Conservation (phyloP, 345 rosid genomes). For the Eucalyptus leucophloia region DNA sequence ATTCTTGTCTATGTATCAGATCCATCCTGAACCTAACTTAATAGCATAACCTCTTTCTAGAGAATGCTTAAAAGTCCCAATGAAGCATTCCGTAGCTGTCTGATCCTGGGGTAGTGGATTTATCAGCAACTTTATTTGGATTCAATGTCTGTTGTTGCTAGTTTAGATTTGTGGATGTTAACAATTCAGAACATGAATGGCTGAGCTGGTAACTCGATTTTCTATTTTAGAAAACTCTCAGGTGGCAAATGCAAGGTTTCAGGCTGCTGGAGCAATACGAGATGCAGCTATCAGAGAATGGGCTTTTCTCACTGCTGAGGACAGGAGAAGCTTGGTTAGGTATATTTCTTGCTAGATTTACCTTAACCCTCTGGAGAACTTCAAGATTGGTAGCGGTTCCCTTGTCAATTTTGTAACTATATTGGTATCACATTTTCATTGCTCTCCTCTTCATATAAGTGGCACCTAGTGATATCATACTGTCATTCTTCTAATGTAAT, state of each 20-base stretch:
- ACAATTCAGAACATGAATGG: not conserved
- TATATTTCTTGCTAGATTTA: not conserved
- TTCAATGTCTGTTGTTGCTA: not conserved
- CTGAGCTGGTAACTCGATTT: not conserved
- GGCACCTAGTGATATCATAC: not conserved
- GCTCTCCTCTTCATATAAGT: not conserved
- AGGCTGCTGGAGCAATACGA: slow-evolving; percentile 90
- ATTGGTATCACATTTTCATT: not conserved
- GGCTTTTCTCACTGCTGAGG: slow-evolving; percentile 65
- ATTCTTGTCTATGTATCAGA: not conserved
- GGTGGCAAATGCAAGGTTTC: slow-evolving; percentile 88
- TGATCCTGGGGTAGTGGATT: not conserved
- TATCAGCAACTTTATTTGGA: not conserved
- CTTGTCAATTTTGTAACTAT: not conserved
- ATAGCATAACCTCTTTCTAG: not conserved
- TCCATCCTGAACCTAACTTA: not conserved
- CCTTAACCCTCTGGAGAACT: not conserved
- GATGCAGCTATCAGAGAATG: slow-evolving; percentile 98
- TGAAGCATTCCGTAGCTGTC: not conserved
- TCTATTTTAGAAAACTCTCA: slow-evolving; percentile 69
- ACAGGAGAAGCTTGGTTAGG: slow-evolving; percentile 74
- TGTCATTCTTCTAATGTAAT: not conserved
- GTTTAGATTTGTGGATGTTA: not conserved
- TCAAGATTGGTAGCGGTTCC: not conserved
- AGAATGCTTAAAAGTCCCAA: not conserved